Percentiles rank a stretch among this genome's conserved stretches.
phyloP scores from a whole-genome alignment of 768 basidiomycete genomes.

The Suillus bovinus region DNA sequence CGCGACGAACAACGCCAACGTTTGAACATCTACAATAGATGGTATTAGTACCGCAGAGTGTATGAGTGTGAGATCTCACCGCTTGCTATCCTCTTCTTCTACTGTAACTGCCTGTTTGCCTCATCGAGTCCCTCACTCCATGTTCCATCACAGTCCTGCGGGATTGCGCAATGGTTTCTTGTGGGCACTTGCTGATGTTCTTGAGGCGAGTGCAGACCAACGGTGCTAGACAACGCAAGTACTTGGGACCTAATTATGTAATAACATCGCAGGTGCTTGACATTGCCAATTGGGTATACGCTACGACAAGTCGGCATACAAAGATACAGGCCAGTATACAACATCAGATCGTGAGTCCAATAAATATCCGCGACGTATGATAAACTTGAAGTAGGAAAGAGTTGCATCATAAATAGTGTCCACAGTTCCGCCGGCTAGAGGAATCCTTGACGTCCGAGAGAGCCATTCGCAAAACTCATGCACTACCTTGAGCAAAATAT shows the following conservation, averaged over 20 bases:
- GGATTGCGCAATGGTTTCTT: neutral
- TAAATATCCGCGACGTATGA: neutral
- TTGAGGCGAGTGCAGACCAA: neutral
- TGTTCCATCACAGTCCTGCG: neutral
- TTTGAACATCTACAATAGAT: too few species aligned
- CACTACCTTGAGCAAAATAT: slow-evolving; percentile 22
- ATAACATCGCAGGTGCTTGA: too few species aligned
- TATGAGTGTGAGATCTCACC: neutral
- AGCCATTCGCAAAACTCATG: neutral
- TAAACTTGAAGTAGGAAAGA: neutral
- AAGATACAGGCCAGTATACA: neutral
- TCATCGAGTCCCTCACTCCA: neutral
- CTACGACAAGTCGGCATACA: neutral
- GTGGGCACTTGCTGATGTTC: neutral
- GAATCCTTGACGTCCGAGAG: neutral
- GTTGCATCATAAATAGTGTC: neutral
- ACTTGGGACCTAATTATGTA: too few species aligned
- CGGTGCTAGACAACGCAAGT: too few species aligned
- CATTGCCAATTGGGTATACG: too few species aligned
- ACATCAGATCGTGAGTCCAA: neutral
- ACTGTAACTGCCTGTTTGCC: too few species aligned
- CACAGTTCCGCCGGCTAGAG: neutral
- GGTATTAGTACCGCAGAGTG: too few species aligned
- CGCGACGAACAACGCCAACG: too few species aligned
- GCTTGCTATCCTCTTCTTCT: too few species aligned